These are phyloP conservation scores for Perilla frutescens DNA, from an alignment of 257 asterid species.

Conservation along the genomic window DNA sequence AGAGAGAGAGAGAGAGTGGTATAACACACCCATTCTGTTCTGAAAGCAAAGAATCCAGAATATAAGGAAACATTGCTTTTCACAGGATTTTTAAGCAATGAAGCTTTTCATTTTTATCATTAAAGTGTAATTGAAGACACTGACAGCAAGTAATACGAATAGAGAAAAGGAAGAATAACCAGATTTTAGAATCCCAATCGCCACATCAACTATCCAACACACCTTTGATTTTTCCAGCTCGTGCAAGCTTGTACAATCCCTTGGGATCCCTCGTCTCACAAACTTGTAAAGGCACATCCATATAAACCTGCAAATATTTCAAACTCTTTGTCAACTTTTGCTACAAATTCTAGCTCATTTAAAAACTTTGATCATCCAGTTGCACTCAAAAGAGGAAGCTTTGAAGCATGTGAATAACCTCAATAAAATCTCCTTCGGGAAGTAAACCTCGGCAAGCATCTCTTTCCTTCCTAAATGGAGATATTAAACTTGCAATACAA, in stretches of 20 bases:
- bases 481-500: slow-evolving; percentile 96
- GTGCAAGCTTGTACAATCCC: slow-evolving; percentile 96
- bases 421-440: slow-evolving; percentile 88
- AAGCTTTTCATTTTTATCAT: background rate
- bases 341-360: slow-evolving; percentile 15
- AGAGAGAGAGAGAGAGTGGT: no score
- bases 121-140: background rate
- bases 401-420: slow-evolving; percentile 49
- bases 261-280: slow-evolving; percentile 98
- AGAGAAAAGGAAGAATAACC: slow-evolving; percentile 10
- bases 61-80: background rate
- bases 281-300: slow-evolving; percentile 89
- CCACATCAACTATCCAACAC: slow-evolving; percentile 16
- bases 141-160: slow-evolving; percentile 8
- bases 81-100: background rate
- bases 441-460: slow-evolving; percentile 89
- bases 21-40: background rate
- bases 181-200: slow-evolving; percentile 29
- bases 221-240: slow-evolving; percentile 98
- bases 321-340: slow-evolving; percentile 11
- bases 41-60: slow-evolving; percentile 16
- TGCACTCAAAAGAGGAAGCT: slow-evolving; percentile 17
- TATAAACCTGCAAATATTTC: slow-evolving; percentile 64
- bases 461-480: slow-evolving; percentile 93
- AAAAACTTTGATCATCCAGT: slow-evolving; percentile 3